Evolutionary conservation across 768 basidiomycete genomes (phyloP).

Genomic region (Tulasnella sp.): DNA sequence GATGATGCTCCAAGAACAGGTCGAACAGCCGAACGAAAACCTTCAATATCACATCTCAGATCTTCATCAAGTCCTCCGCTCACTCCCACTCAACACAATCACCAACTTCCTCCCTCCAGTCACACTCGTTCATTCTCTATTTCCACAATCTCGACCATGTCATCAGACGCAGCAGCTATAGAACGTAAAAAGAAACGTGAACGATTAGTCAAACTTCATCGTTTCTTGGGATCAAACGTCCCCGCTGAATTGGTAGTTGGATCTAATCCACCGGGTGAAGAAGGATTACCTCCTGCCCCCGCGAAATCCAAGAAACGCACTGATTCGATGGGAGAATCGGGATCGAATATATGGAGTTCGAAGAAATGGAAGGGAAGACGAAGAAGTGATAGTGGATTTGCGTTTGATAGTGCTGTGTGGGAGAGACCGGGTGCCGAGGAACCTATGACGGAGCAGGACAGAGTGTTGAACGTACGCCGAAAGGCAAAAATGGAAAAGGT

Average conservation of each 20-base stretch:
- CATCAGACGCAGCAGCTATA: conserved; percentile 31
- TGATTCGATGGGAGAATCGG: no score
- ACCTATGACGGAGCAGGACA: conserved; percentile 58
- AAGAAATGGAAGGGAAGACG: conserved; percentile 13
- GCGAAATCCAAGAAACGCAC: no score
- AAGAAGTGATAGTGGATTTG: conserved; percentile 16
- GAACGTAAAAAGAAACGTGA: conserved; percentile 58
- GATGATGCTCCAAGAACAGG: no score
- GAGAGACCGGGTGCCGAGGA: conserved; percentile 45
- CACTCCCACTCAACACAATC: neutral
- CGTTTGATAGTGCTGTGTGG: conserved; percentile 24
- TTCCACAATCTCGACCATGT: conserved; percentile 2
- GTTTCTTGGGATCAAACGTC: conserved; percentile 72
- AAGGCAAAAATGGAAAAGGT: conserved; percentile 86
- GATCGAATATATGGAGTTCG: conserved; percentile 19
- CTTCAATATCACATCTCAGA: neutral
- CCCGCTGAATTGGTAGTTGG: conserved; percentile 51
- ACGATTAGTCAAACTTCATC: conserved; percentile 67
- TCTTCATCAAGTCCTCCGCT: neutral
- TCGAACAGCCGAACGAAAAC: no score
- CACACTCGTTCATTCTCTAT: no score
- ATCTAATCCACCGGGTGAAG: conserved; percentile 4
- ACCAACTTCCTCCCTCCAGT: no score
- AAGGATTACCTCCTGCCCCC: conserved; percentile 29
- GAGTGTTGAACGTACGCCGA: conserved; percentile 64